phyloP scores from a whole-genome alignment of 139 green algal genomes.

The Mesotaenium endlicherianum region DNA sequence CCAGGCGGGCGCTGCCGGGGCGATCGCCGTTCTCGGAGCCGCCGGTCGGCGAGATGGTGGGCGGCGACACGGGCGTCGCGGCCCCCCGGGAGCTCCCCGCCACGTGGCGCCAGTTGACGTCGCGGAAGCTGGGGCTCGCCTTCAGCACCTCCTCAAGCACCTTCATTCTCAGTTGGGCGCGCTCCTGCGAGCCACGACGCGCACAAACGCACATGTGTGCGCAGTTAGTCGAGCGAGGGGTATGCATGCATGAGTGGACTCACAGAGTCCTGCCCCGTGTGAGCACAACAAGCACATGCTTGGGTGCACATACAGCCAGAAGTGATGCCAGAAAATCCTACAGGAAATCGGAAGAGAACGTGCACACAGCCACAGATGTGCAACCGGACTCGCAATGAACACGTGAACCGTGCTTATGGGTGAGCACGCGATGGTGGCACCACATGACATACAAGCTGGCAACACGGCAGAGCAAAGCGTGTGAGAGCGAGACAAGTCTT shows the following conservation, averaged over 20 bases:
- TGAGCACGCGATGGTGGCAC: neutral
- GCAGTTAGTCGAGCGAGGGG: neutral
- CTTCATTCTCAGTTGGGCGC: neutral
- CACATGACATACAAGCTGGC: neutral
- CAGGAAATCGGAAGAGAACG: neutral
- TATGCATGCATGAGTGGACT: neutral
- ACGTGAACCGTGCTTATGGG: neutral
- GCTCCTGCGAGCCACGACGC: neutral
- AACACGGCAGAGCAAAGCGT: neutral
- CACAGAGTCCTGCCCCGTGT: neutral
- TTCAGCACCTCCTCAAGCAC: conserved; percentile 15
- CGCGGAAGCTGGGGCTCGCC: neutral
- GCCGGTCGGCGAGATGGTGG: neutral
- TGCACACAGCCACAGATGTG: neutral
- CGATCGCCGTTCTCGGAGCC: neutral
- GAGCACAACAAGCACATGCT: neutral
- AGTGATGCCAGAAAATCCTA: neutral
- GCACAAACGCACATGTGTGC: neutral
- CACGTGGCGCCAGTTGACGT: neutral
- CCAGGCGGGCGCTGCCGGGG: neutral
- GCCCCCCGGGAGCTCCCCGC: neutral
- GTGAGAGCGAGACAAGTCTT: neutral
- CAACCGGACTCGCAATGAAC: neutral
- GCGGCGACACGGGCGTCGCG: neutral
- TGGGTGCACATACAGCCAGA: neutral